Conservation (phyloP, 2,329 filamentous ascomycete genomes). For the Pseudopyrenochaeta lycopersici region DNA sequence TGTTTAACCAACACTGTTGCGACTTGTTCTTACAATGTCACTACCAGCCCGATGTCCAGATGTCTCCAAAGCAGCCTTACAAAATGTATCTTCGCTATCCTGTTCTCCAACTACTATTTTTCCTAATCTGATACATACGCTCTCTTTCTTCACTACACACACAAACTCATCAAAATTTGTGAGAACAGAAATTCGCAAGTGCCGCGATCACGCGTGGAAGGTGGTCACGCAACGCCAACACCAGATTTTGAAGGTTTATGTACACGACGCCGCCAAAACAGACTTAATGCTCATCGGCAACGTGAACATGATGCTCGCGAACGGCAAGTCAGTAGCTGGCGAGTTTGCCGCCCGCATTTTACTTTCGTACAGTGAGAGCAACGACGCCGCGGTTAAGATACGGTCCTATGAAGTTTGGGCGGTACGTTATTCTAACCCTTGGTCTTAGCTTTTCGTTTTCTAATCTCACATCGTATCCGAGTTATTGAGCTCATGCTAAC, state of each 20-base stretch:
- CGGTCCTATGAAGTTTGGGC: neutral
- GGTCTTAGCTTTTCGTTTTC: no score
- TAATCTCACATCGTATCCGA: no score
- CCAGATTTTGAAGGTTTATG: neutral
- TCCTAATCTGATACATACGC: no score
- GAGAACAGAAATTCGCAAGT: conserved; percentile 1
- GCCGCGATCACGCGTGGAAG: neutral
- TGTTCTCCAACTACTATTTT: no score
- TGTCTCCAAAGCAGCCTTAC: no score
- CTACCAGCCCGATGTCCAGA: no score
- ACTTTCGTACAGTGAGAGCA: neutral
- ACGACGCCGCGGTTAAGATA: no score
- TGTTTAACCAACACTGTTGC: no score
- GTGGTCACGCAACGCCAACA: neutral
- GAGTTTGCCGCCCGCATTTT: neutral
- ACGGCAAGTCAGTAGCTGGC: neutral
- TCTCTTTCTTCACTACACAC: no score
- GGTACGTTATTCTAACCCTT: neutral
- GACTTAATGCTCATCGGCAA: neutral
- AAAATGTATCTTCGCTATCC: no score
- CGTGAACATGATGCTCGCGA: neutral
- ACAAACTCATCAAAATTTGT: neutral
- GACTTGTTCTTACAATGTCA: no score
- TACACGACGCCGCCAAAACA: neutral
- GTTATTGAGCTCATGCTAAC: no score